Evolutionary conservation across 169 alveolate genomes (phyloP).

Genomic region (Cryptosporidium viatorum): DNA sequence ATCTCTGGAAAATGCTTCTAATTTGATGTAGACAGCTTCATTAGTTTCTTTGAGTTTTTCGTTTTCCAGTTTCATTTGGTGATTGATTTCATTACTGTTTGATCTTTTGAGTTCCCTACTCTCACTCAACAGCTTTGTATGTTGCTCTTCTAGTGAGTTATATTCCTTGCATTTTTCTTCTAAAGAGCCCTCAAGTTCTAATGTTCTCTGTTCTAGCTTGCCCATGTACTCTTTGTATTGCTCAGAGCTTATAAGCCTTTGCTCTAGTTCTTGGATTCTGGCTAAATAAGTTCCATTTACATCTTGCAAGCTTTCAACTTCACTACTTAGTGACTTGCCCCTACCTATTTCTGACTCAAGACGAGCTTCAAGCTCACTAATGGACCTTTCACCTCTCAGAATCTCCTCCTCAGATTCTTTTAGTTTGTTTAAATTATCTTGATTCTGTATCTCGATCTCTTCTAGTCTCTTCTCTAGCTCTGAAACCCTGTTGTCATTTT

Average conservation of each 20-base stretch:
- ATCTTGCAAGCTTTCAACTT: not conserved
- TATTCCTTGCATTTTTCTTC: not conserved
- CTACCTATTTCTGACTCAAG: not conserved
- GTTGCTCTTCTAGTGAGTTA: not conserved
- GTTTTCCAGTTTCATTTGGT: conserved; percentile 1
- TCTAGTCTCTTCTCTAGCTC: not conserved
- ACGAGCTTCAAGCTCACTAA: not conserved
- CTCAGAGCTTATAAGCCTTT: conserved; percentile 3
- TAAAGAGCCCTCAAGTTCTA: not conserved
- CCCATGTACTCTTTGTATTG: not conserved
- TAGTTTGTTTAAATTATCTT: not conserved
- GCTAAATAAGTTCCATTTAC: not conserved
- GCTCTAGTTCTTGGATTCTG: not conserved
- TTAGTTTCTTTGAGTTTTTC: conserved; percentile 47
- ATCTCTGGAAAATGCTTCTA: conserved; percentile 65
- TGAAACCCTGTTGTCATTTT: not conserved
- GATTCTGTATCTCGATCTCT: not conserved
- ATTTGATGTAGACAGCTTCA: conserved; percentile 57
- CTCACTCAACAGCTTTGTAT: not conserved
- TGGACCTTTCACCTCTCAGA: not conserved
- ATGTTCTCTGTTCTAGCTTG: not conserved
- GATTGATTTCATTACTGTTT: not conserved
- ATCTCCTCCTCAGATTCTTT: conserved; percentile 7
- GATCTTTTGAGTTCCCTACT: not conserved
- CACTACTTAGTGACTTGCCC: not conserved